Evolutionary conservation across 768 basidiomycete species (phyloP).

Genomic region (Rhizopogon vesiculosus): DNA sequence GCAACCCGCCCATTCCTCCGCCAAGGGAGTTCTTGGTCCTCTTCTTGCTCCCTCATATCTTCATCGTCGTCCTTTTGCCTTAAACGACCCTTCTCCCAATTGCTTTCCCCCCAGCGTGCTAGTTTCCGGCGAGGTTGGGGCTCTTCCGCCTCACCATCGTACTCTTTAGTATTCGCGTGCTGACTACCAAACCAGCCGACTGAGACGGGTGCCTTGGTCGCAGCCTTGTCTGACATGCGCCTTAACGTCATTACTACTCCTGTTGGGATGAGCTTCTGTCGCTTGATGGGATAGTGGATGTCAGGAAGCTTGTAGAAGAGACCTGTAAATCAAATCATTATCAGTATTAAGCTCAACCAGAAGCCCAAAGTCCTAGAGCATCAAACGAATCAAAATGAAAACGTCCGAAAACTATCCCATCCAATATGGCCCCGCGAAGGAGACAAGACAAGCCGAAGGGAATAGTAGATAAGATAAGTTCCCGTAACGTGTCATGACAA

Average conservation of each 20-base stretch:
- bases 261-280: too few species aligned
- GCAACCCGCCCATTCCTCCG: constrained; percentile 31
- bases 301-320: too few species aligned
- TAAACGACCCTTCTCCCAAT: constrained; percentile 32
- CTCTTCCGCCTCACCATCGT: constrained; percentile 38
- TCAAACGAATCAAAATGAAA: not conserved
- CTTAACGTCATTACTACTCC: too few species aligned
- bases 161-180: constrained; percentile 34
- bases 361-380: not conserved
- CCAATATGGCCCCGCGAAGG: constrained; percentile 19
- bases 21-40: constrained; percentile 13
- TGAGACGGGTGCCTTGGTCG: constrained; percentile 83
- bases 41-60: constrained; percentile 42
- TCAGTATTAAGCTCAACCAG: constrained; percentile 9
- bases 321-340: constrained; percentile 11
- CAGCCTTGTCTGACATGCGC: constrained; percentile 78
- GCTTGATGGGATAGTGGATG: too few species aligned
- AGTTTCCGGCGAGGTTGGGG: constrained; percentile 58
- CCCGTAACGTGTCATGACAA: constrained; percentile 4
- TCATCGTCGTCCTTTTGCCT: constrained; percentile 41
- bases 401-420: constrained; percentile 7
- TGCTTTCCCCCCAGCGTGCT: constrained; percentile 34
- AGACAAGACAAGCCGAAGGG: constrained; percentile 25
- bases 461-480: constrained; percentile 13
- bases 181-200: constrained; percentile 54